Evolutionary conservation across 495 filamentous ascomycete genomes (phyloP).

Genomic region (Aspergillus homomorphus): DNA sequence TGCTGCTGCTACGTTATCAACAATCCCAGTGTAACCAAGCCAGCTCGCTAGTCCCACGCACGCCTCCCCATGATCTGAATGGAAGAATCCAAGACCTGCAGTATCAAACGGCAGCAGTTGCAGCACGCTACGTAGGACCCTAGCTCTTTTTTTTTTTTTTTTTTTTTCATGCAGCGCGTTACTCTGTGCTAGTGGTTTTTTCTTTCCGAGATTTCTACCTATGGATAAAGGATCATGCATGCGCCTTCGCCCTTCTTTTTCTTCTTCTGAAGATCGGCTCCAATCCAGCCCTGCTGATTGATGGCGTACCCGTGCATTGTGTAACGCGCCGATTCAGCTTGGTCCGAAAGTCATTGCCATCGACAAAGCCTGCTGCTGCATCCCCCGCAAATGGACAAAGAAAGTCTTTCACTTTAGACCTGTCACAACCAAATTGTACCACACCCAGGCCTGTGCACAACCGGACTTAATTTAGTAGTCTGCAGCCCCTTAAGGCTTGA

Average conservation of each 20-base stretch:
- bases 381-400: neutral
- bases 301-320: neutral
- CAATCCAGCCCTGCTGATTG: neutral
- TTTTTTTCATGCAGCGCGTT: neutral
- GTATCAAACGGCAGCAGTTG: neutral
- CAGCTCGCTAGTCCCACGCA: neutral
- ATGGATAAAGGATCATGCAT: neutral
- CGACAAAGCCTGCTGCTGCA: neutral
- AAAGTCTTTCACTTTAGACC: neutral
- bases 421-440: neutral
- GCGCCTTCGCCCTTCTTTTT: neutral
- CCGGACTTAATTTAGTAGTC: slow-evolving; percentile 17
- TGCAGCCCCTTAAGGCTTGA: slow-evolving; percentile 44
- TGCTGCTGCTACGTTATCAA: too few species aligned
- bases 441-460: slow-evolving; percentile 15
- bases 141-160: neutral
- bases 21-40: neutral
- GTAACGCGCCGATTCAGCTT: neutral
- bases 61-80: neutral
- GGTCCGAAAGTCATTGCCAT: neutral
- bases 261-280: neutral
- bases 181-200: neutral
- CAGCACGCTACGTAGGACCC: neutral
- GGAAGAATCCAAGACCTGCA: neutral
- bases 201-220: neutral